A percentile compares a stretch with the other conserved stretches of the same genome.
These are phyloP conservation scores for Actinomortierella ambigua DNA, from an alignment of 371 early-diverging fungal species.

Conservation along the genomic window DNA sequence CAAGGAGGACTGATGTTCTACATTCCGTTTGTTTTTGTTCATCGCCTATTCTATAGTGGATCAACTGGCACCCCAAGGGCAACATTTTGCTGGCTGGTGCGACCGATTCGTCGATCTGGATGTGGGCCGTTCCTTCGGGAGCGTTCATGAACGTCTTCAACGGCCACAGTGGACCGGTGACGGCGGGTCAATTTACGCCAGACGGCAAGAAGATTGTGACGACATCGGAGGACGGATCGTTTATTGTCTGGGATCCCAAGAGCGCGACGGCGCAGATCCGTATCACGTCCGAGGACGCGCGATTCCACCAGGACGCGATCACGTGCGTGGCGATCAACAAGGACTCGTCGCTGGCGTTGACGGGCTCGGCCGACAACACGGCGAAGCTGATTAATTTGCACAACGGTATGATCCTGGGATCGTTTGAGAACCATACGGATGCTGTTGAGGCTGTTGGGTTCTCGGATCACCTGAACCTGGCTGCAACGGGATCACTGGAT, in stretches of 20 bases:
- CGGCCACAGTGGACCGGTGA: constrained; percentile 85
- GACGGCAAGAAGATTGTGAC: constrained; percentile 90
- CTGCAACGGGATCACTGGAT: constrained; percentile 89
- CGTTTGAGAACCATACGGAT: constrained; percentile 78
- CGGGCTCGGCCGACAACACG: constrained; percentile 83
- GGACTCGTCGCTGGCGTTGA: constrained; percentile 79
- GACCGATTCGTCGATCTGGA: constrained; percentile 91
- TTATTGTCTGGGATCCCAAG: constrained; percentile 95
- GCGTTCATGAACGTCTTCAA: constrained; percentile 93
- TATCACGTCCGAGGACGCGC: constrained; percentile 75
- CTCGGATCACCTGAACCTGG: constrained; percentile 73
- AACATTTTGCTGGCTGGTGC: constrained; percentile 88
- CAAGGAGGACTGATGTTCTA: background rate
- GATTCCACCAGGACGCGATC: constrained; percentile 88
- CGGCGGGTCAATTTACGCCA: constrained; percentile 88
- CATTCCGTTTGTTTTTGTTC: constrained; percentile 7
- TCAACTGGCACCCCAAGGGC: constrained; percentile 96
- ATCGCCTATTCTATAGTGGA: constrained; percentile 62
- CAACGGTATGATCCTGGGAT: constrained; percentile 74
- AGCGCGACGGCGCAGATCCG: constrained; percentile 69
- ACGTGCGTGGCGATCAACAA: constrained; percentile 75
- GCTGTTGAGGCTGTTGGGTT: constrained; percentile 82
- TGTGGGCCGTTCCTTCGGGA: constrained; percentile 93
- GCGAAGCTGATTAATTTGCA: constrained; percentile 77
- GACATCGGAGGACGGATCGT: constrained; percentile 83